Base-by-base conservation (phyloP, 2,329 filamentous ascomycete genomes). In the Uncinocarpus reesii region DNA sequence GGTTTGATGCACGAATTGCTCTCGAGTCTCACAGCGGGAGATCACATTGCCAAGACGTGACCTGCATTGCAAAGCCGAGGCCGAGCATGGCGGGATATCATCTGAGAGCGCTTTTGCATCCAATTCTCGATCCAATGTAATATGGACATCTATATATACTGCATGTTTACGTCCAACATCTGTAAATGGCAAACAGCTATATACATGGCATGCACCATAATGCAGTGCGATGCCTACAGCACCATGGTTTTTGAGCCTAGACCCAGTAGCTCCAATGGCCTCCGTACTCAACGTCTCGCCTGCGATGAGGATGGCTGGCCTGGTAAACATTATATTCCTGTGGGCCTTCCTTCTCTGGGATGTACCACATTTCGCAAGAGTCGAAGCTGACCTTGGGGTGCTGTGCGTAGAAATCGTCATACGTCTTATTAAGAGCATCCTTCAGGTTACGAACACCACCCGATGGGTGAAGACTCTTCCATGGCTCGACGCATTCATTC, bases 301-400 rank as follows among this genome's bases (percentile, higher is more conserved):
- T 41, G 23, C 16, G n/a, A 41, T 41, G 37, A 7, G 37, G 37
- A 28, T 41, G 40, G 16, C 16, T 16, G 4, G n/a, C 26, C 26
- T 29, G 24, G 26, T 46, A 46, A 13, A 46, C 24, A 37, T 46
- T 36, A 4, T 29, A 4, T 1, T 32, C 56, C 50, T 75, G 71
- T 2, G 74, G 73, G 0, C 78, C 78, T 58, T 82, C 78, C 2
- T 73, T 71, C 26, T 70, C 68, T 0, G 75, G 34, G 26, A 81
- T 65, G 53, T 82, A 79, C 1, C 79, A 80, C 18, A 66, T 48
- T 55, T 75, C 79, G 82, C 37, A 41, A 10, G 69, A 68, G 1
- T 65, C 65, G 53, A 75, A 82, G 2, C 63, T 59, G 0, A 83
- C 74, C 38, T 69, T 70, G 1, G 66, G 65, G 62, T 74, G 72